Evolutionary conservation across 1,139 yeast species (phyloP).

Genomic region (Eremothecium gossypii): DNA sequence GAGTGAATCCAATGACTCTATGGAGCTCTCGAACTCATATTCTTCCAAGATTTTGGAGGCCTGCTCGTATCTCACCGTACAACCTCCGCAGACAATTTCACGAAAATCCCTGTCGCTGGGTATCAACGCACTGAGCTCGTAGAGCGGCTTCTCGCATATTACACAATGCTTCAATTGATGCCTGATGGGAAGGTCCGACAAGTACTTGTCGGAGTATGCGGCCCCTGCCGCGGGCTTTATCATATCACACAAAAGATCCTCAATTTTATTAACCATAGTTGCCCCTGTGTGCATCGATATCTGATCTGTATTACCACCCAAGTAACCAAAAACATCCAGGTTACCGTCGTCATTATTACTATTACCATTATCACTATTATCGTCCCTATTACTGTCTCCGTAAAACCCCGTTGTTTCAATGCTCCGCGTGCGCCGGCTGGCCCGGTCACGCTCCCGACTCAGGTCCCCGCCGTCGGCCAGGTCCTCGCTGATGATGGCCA

Average conservation of each 20-base stretch:
- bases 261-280: constrained; percentile 10
- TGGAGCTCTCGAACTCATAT: constrained; percentile 25
- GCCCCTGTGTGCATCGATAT: constrained; percentile 10
- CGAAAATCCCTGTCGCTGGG: constrained; percentile 27
- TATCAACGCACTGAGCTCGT: constrained; percentile 47
- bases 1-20: constrained; percentile 15
- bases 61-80: constrained; percentile 50
- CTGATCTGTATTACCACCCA: neutral
- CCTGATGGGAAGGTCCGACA: constrained; percentile 14
- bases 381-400: neutral
- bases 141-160: constrained; percentile 56
- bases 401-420: neutral
- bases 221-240: constrained; percentile 12
- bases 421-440: neutral
- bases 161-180: constrained; percentile 45
- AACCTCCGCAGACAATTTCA: constrained; percentile 58
- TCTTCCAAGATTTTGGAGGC: constrained; percentile 36
- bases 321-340: neutral
- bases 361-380: neutral
- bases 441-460: constrained; percentile 3
- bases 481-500: constrained; percentile 6
- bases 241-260: constrained; percentile 11
- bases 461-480: constrained; percentile 1
- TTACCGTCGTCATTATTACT: neutral
- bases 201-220: constrained; percentile 15